Evolutionary conservation across 2,329 filamentous ascomycete genomes (phyloP).

Genomic region (Ceratocystiopsis brevicomis): DNA sequence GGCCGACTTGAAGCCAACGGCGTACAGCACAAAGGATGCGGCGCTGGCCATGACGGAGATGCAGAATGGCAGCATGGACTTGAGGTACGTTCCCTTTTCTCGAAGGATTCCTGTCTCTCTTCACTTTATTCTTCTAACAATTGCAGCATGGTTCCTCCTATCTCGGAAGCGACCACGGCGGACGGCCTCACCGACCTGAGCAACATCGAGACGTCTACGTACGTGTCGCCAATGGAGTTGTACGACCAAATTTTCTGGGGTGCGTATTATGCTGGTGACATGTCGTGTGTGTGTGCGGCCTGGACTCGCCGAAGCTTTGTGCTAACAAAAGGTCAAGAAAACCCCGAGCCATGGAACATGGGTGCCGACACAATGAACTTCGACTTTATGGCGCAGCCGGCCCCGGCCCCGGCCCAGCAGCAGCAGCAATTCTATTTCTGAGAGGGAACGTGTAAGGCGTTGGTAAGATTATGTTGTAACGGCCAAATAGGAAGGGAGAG

Average conservation of each 20-base stretch:
- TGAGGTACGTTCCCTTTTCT: conserved; percentile 4
- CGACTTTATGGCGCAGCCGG: conserved; percentile 38
- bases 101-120: not conserved
- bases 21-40: conserved; percentile 21
- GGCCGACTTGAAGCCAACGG: too few species aligned
- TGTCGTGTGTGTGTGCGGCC: too few species aligned
- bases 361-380: conserved; percentile 39
- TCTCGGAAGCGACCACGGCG: conserved; percentile 16
- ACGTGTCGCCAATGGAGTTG: conserved; percentile 48
- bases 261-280: conserved; percentile 17
- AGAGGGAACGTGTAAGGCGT: not conserved
- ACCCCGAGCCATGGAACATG: conserved; percentile 38
- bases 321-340: conserved; percentile 22
- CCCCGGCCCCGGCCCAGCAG: conserved; percentile 29
- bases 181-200: conserved; percentile 21
- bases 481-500: too few species aligned
- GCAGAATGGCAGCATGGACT: conserved; percentile 30
- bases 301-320: too few species aligned
- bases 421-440: conserved; percentile 38
- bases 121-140: not conserved
- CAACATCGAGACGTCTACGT: conserved; percentile 33
- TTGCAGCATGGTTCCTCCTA: conserved; percentile 13
- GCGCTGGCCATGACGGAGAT: conserved; percentile 47
- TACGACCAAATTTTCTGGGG: conserved; percentile 53
- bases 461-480: too few species aligned